Conservation (phyloP, 371 early-diverging fungal genomes). For the Zopfochytrium polystomum region DNA sequence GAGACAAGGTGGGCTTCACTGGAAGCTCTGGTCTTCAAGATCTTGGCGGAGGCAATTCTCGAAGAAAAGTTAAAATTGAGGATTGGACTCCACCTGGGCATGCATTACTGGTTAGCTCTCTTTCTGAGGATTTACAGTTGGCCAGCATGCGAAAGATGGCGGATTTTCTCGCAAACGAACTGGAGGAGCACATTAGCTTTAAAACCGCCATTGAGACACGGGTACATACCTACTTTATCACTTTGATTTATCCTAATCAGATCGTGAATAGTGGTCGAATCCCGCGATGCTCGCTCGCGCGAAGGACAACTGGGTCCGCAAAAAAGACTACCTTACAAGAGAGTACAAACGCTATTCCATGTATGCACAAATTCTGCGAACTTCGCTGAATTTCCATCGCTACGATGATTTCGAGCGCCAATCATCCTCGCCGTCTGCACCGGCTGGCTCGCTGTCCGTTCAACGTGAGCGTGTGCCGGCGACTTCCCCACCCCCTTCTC, state of each 20-base stretch:
- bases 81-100: slow-evolving; percentile 37
- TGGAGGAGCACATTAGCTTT: slow-evolving; percentile 53
- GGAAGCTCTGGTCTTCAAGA: slow-evolving; percentile 6
- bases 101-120: slow-evolving; percentile 23
- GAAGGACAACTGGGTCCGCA: slow-evolving; percentile 81
- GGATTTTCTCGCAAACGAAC: slow-evolving; percentile 39
- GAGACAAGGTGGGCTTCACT: too few species aligned
- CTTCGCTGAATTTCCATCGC: too few species aligned
- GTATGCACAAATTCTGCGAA: slow-evolving; percentile 59
- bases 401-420: too few species aligned
- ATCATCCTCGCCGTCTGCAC: too few species aligned
- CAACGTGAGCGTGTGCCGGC: too few species aligned
- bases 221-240: slow-evolving; percentile 30
- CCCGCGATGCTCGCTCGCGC: slow-evolving; percentile 49
- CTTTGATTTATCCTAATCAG: neutral
- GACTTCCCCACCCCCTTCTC: too few species aligned
- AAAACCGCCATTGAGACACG: slow-evolving; percentile 47
- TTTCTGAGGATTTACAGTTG: slow-evolving; percentile 41
- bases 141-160: slow-evolving; percentile 45
- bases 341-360: slow-evolving; percentile 88
- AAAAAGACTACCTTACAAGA: slow-evolving; percentile 75
- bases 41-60: slow-evolving; percentile 7
- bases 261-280: neutral
- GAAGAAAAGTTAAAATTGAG: slow-evolving; percentile 33
- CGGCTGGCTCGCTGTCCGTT: too few species aligned